Evolutionary conservation across 2,329 filamentous ascomycete genomes (phyloP).

Genomic region (Alternaria metachromatica): DNA sequence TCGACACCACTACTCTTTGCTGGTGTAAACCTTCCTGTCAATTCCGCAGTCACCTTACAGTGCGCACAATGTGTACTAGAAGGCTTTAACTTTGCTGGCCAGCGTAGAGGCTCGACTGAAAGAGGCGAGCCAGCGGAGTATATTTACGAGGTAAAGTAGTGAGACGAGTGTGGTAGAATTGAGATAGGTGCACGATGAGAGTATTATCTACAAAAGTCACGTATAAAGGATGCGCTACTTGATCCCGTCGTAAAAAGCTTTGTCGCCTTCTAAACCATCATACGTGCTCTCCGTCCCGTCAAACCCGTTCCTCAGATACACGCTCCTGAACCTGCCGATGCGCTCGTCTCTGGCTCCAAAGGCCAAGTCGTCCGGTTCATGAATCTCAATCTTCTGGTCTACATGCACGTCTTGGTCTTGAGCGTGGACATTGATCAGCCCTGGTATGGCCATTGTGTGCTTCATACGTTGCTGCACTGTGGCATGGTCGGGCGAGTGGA

Average conservation of each 20-base stretch:
- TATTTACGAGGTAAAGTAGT: background rate
- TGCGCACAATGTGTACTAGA: background rate
- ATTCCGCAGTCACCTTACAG: background rate
- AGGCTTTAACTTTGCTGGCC: background rate
- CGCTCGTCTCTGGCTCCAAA: constrained; percentile 23
- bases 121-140: background rate
- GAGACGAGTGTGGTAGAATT: background rate
- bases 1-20: background rate
- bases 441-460: constrained; percentile 38
- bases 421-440: constrained; percentile 37
- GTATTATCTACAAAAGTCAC: background rate
- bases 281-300: constrained; percentile 27
- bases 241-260: background rate
- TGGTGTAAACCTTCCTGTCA: background rate
- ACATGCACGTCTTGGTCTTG: constrained; percentile 27
- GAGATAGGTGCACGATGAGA: background rate
- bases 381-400: constrained; percentile 39
- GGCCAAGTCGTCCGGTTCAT: constrained; percentile 29
- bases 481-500: constrained; percentile 29
- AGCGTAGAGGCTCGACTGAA: background rate
- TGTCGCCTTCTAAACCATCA: background rate
- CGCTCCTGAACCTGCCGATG: constrained; percentile 27
- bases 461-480: constrained; percentile 38
- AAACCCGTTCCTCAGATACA: constrained; percentile 27
- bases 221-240: background rate